A percentile compares a stretch with the other conserved stretches of the same genome.
Evolutionary conservation across 2,329 filamentous ascomycete species (phyloP).

Genomic region (Scedosporium boydii): DNA sequence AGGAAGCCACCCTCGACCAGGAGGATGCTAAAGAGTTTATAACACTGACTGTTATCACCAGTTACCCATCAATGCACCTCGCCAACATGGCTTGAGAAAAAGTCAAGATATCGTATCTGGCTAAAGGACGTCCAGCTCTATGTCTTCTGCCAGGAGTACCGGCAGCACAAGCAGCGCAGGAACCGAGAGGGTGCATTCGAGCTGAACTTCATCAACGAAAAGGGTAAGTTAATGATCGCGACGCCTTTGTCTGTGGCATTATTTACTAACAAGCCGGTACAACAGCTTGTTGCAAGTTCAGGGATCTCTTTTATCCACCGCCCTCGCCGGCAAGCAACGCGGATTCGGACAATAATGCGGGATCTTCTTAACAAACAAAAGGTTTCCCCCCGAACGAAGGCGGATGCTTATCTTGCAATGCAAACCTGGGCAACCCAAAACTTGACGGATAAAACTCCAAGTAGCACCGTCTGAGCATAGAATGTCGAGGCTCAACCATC

Average conservation of each 20-base stretch:
- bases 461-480: too few species aligned
- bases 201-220: conserved; percentile 35
- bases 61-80: conserved; percentile 43
- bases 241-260: conserved; percentile 2
- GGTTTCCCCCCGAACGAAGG: too few species aligned
- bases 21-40: background rate
- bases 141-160: conserved; percentile 49
- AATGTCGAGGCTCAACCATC: too few species aligned
- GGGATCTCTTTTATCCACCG: conserved; percentile 26
- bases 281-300: conserved; percentile 27
- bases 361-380: background rate
- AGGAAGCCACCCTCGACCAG: background rate
- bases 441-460: too few species aligned
- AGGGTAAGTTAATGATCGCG: conserved; percentile 19
- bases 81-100: conserved; percentile 40
- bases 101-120: conserved; percentile 36
- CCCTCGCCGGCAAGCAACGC: background rate
- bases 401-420: too few species aligned
- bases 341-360: conserved; percentile 3
- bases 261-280: background rate
- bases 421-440: too few species aligned
- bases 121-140: conserved; percentile 47
- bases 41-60: conserved; percentile 14
- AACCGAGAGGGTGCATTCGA: conserved; percentile 39
- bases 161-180: conserved; percentile 40